phyloP scores from a whole-genome alignment of 2,329 filamentous ascomycete species.

The Aspergillus quadricinctus region DNA sequence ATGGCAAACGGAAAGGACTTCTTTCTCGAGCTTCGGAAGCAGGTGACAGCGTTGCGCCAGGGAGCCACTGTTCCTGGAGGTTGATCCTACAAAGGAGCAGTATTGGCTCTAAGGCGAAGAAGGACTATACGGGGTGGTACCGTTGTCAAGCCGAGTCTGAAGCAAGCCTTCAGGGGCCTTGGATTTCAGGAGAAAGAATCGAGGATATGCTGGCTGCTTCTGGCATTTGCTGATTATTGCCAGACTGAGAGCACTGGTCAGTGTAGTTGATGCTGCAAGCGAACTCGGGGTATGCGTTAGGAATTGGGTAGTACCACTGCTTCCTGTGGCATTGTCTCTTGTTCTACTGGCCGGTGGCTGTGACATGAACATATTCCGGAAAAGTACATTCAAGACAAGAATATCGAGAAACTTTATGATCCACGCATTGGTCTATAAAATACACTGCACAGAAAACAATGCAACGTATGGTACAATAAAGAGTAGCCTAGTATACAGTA shows the following conservation, averaged over 20 bases:
- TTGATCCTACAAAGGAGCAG: slow-evolving; percentile 15
- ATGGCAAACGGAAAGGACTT: slow-evolving; percentile 49
- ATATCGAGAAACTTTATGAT: not conserved
- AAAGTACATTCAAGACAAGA: not conserved
- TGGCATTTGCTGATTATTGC: not conserved
- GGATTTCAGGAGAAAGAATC: not conserved
- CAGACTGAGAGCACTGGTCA: not conserved
- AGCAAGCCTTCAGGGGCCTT: not conserved
- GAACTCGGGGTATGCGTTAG: not conserved
- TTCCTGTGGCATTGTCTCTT: not conserved
- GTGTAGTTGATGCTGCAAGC: not conserved
- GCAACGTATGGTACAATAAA: slow-evolving; percentile 4
- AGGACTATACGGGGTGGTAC: not conserved
- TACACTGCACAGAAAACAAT: not conserved
- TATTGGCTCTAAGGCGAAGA: not conserved
- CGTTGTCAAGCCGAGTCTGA: not conserved
- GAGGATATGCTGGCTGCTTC: not conserved
- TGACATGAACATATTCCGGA: not conserved
- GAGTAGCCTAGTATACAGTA: not conserved
- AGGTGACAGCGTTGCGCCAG: slow-evolving; percentile 40
- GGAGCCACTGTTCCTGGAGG: slow-evolving; percentile 32
- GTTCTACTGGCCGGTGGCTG: not conserved
- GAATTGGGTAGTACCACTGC: not conserved
- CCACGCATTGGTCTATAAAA: not conserved
- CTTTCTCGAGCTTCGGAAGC: slow-evolving; percentile 47